A percentile compares a stretch with the other conserved stretches of the same genome.
These are phyloP conservation scores for Spatholobus suberectus DNA, from an alignment of 306 rosid species.

Conservation along the genomic window DNA sequence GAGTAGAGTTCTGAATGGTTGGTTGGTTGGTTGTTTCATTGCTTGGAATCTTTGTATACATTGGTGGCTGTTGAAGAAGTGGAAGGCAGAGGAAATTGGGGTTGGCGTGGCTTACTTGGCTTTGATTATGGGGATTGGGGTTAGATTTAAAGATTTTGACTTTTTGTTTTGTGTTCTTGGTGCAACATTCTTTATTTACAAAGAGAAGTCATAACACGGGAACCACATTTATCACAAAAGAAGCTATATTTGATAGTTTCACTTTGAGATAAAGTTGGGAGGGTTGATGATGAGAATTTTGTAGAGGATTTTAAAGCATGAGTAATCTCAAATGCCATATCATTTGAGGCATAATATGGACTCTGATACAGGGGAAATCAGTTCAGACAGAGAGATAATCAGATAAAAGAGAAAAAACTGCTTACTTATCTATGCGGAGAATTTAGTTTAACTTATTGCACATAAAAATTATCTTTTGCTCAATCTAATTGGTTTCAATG, in stretches of 20 bases:
- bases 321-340: not conserved
- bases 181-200: conserved; percentile 1
- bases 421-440: not conserved
- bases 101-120: not conserved
- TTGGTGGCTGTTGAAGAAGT: not conserved
- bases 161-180: not conserved
- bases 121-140: not conserved
- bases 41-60: not conserved
- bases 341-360: not conserved
- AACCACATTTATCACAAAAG: not conserved
- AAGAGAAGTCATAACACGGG: not conserved
- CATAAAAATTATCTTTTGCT: not conserved
- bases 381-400: not conserved
- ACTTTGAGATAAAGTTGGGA: not conserved
- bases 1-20: not conserved
- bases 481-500: not conserved
- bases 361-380: conserved; percentile 1
- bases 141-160: not conserved
- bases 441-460: not conserved
- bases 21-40: not conserved
- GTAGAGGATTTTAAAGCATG: not conserved
- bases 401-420: not conserved
- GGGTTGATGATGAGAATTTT: not conserved
- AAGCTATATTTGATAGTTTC: not conserved
- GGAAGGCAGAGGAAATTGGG: not conserved